Conservation (phyloP, 2,329 filamentous ascomycete species). For the Trichoderma sp. region DNA sequence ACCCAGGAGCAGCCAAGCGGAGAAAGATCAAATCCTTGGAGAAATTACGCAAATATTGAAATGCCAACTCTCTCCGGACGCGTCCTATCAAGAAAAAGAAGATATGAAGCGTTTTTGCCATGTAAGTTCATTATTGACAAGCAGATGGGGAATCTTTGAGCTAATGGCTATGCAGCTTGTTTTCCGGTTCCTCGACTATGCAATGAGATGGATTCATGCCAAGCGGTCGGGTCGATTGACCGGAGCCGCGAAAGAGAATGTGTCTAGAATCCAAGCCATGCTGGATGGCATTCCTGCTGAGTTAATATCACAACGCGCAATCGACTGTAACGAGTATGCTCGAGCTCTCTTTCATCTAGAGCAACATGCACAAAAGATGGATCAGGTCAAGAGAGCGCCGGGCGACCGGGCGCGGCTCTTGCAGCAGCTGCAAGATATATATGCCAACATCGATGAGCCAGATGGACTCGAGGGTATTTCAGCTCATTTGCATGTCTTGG, state of each 20-base stretch:
- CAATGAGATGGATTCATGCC: conserved; percentile 82
- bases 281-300: conserved; percentile 67
- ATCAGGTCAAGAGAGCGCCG: conserved; percentile 43
- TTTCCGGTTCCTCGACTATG: conserved; percentile 87
- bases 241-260: conserved; percentile 45
- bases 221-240: conserved; percentile 46
- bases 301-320: conserved; percentile 72
- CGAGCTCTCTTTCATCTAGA: conserved; percentile 93
- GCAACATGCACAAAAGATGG: conserved; percentile 67
- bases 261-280: conserved; percentile 48
- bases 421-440: conserved; percentile 83
- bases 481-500: conserved; percentile 77
- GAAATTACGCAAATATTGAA: conserved; percentile 76
- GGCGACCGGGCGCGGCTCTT: conserved; percentile 64
- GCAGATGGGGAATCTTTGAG: conserved; percentile 22
- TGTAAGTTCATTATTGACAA: conserved; percentile 46
- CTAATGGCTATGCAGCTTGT: conserved; percentile 59
- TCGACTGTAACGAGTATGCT: conserved; percentile 92
- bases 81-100: conserved; percentile 62
- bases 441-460: conserved; percentile 95
- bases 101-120: conserved; percentile 83
- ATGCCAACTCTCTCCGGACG: conserved; percentile 49
- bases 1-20: conserved; percentile 55
- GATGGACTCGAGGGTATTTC: conserved; percentile 96
- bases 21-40: conserved; percentile 61